phyloP scores from a whole-genome alignment of 768 basidiomycete genomes.

The Podaxis sp. region DNA sequence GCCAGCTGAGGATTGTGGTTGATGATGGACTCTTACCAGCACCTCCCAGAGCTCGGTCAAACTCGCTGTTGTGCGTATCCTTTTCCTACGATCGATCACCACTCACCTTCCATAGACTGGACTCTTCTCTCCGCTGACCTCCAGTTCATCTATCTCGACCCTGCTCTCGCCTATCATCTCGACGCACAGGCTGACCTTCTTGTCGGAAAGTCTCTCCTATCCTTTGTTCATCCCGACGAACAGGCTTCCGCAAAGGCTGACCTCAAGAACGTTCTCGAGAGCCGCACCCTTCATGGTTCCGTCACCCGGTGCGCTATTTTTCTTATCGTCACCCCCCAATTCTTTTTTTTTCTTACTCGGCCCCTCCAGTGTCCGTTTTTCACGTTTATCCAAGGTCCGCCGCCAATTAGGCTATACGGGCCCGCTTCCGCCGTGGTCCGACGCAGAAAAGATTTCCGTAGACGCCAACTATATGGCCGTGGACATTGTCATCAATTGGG shows the following conservation, averaged over 20 bases:
- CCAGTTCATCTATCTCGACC: conserved; percentile 81
- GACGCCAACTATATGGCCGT: conserved; percentile 82
- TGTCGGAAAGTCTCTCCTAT: conserved; percentile 68
- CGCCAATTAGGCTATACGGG: conserved; percentile 69
- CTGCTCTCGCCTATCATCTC: conserved; percentile 72
- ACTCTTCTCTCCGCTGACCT: conserved; percentile 74
- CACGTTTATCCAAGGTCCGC: conserved; percentile 72
- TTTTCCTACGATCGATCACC: conserved; percentile 18
- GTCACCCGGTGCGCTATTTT: conserved; percentile 61
- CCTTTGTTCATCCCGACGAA: conserved; percentile 86
- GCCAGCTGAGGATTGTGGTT: conserved; percentile 12
- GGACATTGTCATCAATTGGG: conserved; percentile 89
- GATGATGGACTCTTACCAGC: conserved; percentile 16
- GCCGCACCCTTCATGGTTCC: conserved; percentile 77
- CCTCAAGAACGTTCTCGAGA: conserved; percentile 70
- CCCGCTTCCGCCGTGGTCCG: conserved; percentile 52
- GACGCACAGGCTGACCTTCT: conserved; percentile 67
- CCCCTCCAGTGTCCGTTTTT: conserved; percentile 67
- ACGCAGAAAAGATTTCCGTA: conserved; percentile 65
- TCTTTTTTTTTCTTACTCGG: conserved; percentile 23
- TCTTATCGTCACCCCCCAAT: conserved; percentile 18
- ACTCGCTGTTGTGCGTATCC: conserved; percentile 67
- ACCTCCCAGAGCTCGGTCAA: conserved; percentile 60
- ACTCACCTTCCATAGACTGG: conserved; percentile 60
- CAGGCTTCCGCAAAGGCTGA: conserved; percentile 72